Conservation (phyloP, 202 grass and related monocot genomes). For the Eragrostis tef region DNA sequence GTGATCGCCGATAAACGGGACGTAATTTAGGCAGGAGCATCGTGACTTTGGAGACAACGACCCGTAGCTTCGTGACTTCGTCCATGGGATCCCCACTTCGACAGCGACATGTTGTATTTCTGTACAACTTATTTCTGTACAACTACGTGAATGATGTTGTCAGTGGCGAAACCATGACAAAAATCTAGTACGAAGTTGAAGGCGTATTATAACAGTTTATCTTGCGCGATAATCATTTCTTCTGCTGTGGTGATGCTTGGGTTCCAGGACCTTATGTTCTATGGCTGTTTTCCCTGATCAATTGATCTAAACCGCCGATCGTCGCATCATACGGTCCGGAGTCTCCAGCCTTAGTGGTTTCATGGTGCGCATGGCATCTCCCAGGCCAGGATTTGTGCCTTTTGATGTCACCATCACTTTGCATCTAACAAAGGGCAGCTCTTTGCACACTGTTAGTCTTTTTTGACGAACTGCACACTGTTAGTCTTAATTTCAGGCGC, state of each 20-base stretch:
- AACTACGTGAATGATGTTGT: neutral
- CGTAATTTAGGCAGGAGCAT: slow-evolving; percentile 34
- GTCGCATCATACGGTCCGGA: neutral
- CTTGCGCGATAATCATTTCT: no score
- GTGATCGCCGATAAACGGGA: slow-evolving; percentile 1
- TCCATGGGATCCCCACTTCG: neutral
- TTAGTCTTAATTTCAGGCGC: slow-evolving; percentile 13
- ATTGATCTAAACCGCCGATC: neutral
- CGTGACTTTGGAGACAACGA: slow-evolving; percentile 29
- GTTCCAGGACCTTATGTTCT: no score
- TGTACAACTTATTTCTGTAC: neutral
- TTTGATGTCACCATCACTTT: slow-evolving; percentile 35
- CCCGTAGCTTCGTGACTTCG: neutral
- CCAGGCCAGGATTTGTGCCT: neutral
- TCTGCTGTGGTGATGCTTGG: neutral
- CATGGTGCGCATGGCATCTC: neutral
- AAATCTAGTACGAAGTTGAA: neutral
- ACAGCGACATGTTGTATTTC: neutral
- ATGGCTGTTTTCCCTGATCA: neutral
- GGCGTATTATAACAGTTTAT: no score
- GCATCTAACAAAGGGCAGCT: slow-evolving; percentile 37
- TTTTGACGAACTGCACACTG: no score
- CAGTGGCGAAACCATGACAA: neutral
- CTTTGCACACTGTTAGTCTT: slow-evolving; percentile 35
- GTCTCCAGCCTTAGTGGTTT: neutral